Conservation (phyloP, 306 rosid species). For the Rosa lucieae region DNA sequence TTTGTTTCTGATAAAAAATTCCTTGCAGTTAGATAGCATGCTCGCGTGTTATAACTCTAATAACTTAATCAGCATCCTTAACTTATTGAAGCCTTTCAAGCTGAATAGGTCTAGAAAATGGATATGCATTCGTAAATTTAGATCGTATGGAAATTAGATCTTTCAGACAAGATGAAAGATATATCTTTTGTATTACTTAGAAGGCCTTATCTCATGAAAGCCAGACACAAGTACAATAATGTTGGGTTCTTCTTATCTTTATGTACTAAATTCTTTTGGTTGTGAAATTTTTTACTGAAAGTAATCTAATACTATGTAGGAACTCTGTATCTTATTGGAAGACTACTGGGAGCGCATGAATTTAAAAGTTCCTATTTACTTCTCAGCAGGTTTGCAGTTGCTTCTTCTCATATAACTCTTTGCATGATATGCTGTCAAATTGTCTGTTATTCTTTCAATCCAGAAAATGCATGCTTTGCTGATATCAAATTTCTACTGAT, state of each 20-base stretch:
- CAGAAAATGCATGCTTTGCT: neutral
- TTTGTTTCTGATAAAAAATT: neutral
- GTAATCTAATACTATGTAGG: constrained; percentile 45
- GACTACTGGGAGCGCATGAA: constrained; percentile 97
- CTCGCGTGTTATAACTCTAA: neutral
- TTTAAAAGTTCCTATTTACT: constrained; percentile 88
- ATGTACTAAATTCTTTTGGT: neutral
- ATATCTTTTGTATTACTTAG: neutral
- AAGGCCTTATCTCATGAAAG: neutral
- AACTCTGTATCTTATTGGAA: constrained; percentile 90
- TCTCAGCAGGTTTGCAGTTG: constrained; percentile 72
- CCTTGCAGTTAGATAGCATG: too few relatives aligned
- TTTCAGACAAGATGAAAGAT: neutral
- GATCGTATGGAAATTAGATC: neutral
- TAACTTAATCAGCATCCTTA: neutral
- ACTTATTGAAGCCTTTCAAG: neutral
- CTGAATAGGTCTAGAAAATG: neutral
- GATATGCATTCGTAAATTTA: neutral
- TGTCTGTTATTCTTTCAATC: neutral
- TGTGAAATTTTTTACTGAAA: constrained; percentile 1
- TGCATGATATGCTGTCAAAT: neutral
- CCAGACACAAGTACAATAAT: neutral
- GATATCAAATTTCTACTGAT: constrained; percentile 12
- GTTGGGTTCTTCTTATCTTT: neutral
- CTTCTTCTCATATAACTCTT: neutral